Base-by-base conservation (phyloP, 495 filamentous ascomycete species). In the Cladorrhinum samala region DNA sequence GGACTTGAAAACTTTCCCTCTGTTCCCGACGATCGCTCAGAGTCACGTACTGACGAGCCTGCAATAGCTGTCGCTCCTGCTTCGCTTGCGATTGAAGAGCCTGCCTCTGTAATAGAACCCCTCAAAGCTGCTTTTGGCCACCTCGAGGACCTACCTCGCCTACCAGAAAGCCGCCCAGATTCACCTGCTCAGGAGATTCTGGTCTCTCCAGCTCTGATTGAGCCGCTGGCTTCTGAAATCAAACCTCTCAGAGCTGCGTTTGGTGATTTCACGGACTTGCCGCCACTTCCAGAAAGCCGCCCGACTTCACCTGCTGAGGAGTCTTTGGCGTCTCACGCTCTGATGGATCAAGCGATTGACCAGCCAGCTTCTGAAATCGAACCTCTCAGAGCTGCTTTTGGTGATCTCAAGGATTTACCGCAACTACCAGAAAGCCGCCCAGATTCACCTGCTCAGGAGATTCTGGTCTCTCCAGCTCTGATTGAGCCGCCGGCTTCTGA, bases 171-270 rank as follows among this genome's bases (percentile, higher is more conserved):
- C 43, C 20, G 19, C 8, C 9, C 24, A 13, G 19, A 17, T 0
- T 19, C 42, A 9, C 45, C 55, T 6, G 39, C 50, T 6, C 45
- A n/a, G n/a, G n/a, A n/a, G n/a, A n/a, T n/a, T n/a, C n/a, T n/a
- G n/a, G n/a, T n/a, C n/a, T n/a, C n/a, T n/a, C n/a, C n/a, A n/a
- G n/a, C n/a, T n/a, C n/a, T n/a, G n/a, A n/a, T n/a, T n/a, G n/a
- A n/a, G n/a, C n/a, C n/a, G n/a, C n/a, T n/a, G n/a, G n/a, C n/a
- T n/a, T n/a, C n/a, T n/a, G n/a, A n/a, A n/a, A n/a, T n/a, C n/a
- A n/a, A n/a, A n/a, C n/a, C n/a, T n/a, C n/a, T n/a, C n/a, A n/a
- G n/a, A n/a, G n/a, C n/a, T n/a, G n/a, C n/a, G n/a, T n/a, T n/a
- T n/a, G n/a, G n/a, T n/a, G n/a, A n/a, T n/a, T n/a, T n/a, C n/a